Evolutionary conservation across 345 rosid genomes (phyloP).

Genomic region (Melaleuca alternifolia): DNA sequence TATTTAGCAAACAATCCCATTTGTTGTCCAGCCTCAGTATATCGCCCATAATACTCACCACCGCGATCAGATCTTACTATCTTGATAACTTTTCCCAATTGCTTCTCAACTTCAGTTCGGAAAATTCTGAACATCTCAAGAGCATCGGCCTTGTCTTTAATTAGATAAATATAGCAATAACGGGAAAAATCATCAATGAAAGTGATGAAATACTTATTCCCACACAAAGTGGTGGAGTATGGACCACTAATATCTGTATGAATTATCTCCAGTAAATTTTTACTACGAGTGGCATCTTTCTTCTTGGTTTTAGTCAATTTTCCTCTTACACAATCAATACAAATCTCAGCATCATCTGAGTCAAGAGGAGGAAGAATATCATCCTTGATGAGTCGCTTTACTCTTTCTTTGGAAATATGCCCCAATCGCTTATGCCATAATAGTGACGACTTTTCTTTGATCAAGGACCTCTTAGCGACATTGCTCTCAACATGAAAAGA

Average conservation of each 20-base stretch:
- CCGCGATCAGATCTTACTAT: not conserved
- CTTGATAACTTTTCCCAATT: not conserved
- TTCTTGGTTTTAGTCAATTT: not conserved
- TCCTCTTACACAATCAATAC: not conserved
- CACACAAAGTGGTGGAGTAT: not conserved
- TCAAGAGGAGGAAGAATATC: not conserved
- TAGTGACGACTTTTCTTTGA: not conserved
- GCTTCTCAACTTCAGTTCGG: not conserved
- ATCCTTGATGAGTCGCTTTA: not conserved
- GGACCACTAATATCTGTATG: not conserved
- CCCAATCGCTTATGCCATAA: not conserved
- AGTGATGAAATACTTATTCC: not conserved
- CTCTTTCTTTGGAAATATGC: not conserved
- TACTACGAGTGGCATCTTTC: not conserved
- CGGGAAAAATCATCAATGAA: not conserved
- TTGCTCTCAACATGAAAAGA: not conserved
- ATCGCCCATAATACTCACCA: too few relatives aligned
- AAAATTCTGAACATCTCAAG: not conserved
- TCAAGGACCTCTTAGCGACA: not conserved
- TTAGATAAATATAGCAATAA: not conserved
- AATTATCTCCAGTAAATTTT: not conserved
- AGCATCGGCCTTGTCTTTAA: not conserved
- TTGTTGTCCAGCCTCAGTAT: too few relatives aligned
- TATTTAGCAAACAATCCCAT: too few relatives aligned
- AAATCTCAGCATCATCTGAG: not conserved